Conservation (phyloP, 2,329 filamentous ascomycete genomes). For the Phialophora tarda region DNA sequence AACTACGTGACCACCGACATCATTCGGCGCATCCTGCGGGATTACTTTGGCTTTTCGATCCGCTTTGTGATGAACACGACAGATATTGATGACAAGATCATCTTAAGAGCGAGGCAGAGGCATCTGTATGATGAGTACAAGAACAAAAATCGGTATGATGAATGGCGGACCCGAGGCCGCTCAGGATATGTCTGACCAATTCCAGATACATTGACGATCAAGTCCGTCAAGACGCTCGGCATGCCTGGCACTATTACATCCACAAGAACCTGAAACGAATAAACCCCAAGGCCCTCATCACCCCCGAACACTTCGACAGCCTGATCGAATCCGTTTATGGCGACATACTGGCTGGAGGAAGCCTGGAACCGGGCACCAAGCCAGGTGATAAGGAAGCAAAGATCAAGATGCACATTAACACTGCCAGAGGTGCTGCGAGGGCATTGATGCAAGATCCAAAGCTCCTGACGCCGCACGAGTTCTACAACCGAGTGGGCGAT, state of each 20-base stretch:
- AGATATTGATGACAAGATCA: constrained; percentile 79
- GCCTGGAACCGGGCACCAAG: constrained; percentile 58
- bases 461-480: constrained; percentile 48
- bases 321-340: constrained; percentile 60
- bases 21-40: constrained; percentile 77
- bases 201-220: constrained; percentile 46
- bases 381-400: constrained; percentile 82
- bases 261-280: constrained; percentile 71
- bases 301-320: constrained; percentile 54
- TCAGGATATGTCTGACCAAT: constrained; percentile 26
- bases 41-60: constrained; percentile 83
- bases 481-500: constrained; percentile 66
- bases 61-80: constrained; percentile 94
- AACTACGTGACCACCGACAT: constrained; percentile 94
- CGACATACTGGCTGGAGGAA: constrained; percentile 60
- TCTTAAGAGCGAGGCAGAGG: constrained; percentile 73
- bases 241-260: constrained; percentile 62
- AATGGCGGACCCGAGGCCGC: neutral
- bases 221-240: constrained; percentile 56
- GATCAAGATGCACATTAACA: constrained; percentile 84
- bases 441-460: constrained; percentile 50
- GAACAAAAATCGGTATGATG: constrained; percentile 50
- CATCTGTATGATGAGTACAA: constrained; percentile 76
- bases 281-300: constrained; percentile 46
- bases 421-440: constrained; percentile 59